Evolutionary conservation across 257 asterid species (phyloP).

Genomic region (Nicotiana sylvestris): DNA sequence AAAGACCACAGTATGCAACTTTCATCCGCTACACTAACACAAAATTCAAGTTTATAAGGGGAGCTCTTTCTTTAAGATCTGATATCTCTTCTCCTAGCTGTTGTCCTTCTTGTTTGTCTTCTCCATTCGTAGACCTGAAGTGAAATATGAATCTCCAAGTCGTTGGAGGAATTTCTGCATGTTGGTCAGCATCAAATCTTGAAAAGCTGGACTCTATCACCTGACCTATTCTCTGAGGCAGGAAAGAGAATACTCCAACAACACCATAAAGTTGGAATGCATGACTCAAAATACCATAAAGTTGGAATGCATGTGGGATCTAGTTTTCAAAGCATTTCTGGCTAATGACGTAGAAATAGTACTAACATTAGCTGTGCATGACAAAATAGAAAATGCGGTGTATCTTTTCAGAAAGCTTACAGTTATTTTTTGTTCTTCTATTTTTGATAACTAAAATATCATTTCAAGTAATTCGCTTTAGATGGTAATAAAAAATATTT

Average conservation of each 20-base stretch:
- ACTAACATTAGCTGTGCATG: background rate
- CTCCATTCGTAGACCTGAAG: background rate
- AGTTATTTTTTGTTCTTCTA: background rate
- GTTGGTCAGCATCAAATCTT: background rate
- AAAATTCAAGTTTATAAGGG: background rate
- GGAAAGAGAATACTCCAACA: background rate
- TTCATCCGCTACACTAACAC: background rate
- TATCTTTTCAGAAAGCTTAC: background rate
- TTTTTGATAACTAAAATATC: slow-evolving; percentile 7
- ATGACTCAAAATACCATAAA: background rate
- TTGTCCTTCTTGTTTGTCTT: background rate
- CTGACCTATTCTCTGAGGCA: background rate
- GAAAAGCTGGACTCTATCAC: background rate
- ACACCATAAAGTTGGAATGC: background rate
- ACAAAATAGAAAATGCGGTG: background rate
- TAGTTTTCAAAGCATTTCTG: background rate
- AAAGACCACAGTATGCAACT: background rate
- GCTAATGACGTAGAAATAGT: background rate
- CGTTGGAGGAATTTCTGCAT: background rate
- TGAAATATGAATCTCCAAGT: background rate
- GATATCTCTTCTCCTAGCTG: background rate
- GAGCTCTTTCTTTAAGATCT: background rate
- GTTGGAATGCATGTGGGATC: background rate
- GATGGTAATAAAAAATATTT: background rate
- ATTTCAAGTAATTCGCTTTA: background rate